phyloP scores from a whole-genome alignment of 306 rosid species.

The Inga laurina region DNA sequence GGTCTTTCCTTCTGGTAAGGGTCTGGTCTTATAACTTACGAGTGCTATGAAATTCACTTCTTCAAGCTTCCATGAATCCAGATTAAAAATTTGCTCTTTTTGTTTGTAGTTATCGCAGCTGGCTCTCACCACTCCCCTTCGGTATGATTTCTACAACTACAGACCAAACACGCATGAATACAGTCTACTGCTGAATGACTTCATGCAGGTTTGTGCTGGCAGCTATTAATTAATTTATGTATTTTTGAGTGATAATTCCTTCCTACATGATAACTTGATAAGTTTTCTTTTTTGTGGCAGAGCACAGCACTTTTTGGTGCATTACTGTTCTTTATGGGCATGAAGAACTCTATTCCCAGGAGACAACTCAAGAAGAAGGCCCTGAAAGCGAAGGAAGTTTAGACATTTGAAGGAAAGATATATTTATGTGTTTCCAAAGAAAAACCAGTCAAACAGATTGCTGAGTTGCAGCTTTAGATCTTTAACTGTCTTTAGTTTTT shows the following conservation, averaged over 20 bases:
- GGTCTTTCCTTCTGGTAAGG: conserved; percentile 78
- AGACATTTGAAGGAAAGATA: conserved; percentile 38
- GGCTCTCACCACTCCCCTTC: conserved; percentile 67
- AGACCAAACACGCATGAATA: conserved; percentile 46
- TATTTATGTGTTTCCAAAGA: conserved; percentile 25
- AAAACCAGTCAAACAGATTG: conserved; percentile 23
- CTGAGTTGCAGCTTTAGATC: conserved; percentile 31
- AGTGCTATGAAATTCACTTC: conserved; percentile 5
- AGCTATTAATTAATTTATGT: neutral
- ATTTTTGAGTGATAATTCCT: conserved; percentile 1
- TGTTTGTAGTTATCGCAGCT: conserved; percentile 57
- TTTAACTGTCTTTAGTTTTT: neutral
- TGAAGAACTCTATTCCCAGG: conserved; percentile 76
- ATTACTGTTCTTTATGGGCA: conserved; percentile 76
- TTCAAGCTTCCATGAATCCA: neutral
- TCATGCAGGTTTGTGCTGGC: conserved; percentile 69
- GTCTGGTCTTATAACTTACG: conserved; percentile 15
- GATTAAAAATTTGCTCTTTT: conserved; percentile 4
- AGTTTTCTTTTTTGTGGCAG: conserved; percentile 48
- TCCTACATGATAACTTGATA: neutral
- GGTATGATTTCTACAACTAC: conserved; percentile 82
- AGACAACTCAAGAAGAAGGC: conserved; percentile 72
- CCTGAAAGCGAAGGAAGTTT: conserved; percentile 64
- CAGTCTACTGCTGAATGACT: conserved; percentile 53
- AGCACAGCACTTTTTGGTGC: conserved; percentile 78